These are phyloP conservation scores for Tetrapisispora arboricola DNA, from an alignment of 805 yeast genomes.

Conservation along the genomic window DNA sequence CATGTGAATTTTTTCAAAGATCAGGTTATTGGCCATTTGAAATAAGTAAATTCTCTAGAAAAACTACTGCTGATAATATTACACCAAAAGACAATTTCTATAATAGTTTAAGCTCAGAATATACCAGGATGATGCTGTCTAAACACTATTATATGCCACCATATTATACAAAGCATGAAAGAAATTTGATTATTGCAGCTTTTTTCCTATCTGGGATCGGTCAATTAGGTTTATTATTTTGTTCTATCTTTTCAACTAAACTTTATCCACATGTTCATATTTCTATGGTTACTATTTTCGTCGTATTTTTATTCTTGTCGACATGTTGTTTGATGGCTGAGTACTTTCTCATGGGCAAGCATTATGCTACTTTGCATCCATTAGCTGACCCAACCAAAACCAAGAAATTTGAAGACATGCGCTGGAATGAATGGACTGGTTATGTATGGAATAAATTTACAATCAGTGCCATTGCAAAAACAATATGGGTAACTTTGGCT, in stretches of 20 bases:
- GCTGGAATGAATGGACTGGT: slow-evolving; percentile 28
- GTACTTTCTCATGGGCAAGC: slow-evolving; percentile 37
- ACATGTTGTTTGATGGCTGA: slow-evolving; percentile 36
- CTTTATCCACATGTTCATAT: slow-evolving; percentile 45
- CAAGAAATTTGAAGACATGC: slow-evolving; percentile 11
- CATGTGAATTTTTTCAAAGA: slow-evolving; percentile 55
- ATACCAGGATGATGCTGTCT: slow-evolving; percentile 12
- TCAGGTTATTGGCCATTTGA: slow-evolving; percentile 33
- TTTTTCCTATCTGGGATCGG: slow-evolving; percentile 44
- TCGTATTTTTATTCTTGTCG: slow-evolving; percentile 52
- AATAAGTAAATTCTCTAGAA: slow-evolving; percentile 2
- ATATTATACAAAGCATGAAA: slow-evolving; percentile 31
- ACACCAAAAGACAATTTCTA: slow-evolving; percentile 4
- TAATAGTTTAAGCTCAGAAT: slow-evolving; percentile 7
- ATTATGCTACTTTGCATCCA: slow-evolving; percentile 33
- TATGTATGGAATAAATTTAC: slow-evolving; percentile 35
- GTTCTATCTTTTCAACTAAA: slow-evolving; percentile 61
- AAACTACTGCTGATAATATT: slow-evolving; percentile 36
- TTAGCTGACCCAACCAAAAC: slow-evolving; percentile 13
- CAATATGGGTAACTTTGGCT: slow-evolving; percentile 57
- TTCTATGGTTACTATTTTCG: slow-evolving; percentile 64
- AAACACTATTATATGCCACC: slow-evolving; percentile 28
- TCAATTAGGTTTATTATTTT: slow-evolving; percentile 63
- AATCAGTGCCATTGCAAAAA: slow-evolving; percentile 43
- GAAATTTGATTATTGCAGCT: slow-evolving; percentile 33